A percentile compares a stretch with the other conserved stretches of the same genome.
phyloP scores from a whole-genome alignment of 2,329 filamentous ascomycete genomes.

The Diaporthe aspalathi region DNA sequence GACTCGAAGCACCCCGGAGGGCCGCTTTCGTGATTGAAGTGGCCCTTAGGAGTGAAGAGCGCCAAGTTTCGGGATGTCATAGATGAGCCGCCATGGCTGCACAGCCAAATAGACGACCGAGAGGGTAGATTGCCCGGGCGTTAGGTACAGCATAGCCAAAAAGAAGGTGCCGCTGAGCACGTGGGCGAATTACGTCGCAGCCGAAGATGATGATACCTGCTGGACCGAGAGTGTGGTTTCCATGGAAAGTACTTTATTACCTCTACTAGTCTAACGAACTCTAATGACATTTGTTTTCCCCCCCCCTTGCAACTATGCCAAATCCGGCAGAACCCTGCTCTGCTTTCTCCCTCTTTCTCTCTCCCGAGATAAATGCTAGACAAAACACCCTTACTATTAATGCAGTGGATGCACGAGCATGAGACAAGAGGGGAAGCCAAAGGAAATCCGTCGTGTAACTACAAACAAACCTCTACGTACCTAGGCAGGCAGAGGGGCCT shows the following conservation, averaged over 20 bases:
- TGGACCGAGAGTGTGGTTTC: neutral
- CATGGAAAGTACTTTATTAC: neutral
- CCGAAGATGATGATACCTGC: slow-evolving; percentile 23
- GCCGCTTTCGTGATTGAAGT: slow-evolving; percentile 6
- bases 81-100: neutral
- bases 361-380: neutral
- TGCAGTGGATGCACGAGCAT: neutral
- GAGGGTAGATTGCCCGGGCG: neutral
- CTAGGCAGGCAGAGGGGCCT: neutral
- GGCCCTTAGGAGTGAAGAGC: too few species aligned
- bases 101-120: neutral
- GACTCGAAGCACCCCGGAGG: slow-evolving; percentile 43
- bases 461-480: neutral
- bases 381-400: neutral
- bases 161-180: neutral
- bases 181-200: neutral
- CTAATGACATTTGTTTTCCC: neutral
- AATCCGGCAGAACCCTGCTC: neutral
- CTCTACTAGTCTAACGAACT: slow-evolving; percentile 23
- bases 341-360: neutral
- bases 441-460: neutral
- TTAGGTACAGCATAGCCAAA: neutral
- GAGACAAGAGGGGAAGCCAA: neutral
- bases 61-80: neutral
- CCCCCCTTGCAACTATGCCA: neutral